Percentiles rank a stretch among this genome's conserved stretches.
phyloP scores from a whole-genome alignment of 345 rosid genomes.

The Populus davidiana region DNA sequence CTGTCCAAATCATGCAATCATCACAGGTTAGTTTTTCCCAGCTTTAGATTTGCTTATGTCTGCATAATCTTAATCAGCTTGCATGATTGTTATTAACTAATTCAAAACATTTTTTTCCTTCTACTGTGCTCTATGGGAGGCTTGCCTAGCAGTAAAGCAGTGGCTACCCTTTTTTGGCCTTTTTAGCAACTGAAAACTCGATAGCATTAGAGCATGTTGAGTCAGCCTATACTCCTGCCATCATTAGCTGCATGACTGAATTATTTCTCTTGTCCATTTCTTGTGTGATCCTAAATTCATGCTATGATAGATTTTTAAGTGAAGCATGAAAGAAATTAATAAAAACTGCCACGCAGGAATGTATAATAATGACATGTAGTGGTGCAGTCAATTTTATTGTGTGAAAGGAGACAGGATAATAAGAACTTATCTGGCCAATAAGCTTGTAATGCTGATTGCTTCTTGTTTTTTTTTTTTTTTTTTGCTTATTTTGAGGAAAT shows the following conservation, averaged over 20 bases:
- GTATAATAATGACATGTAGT: too few relatives aligned
- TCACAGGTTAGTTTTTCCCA: constrained; percentile 55
- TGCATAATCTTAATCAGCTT: neutral
- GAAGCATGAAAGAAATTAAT: neutral
- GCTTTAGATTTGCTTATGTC: neutral
- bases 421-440: neutral
- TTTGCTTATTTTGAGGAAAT: constrained; percentile 5
- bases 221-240: neutral
- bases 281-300: neutral
- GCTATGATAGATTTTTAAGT: neutral
- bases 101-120: neutral
- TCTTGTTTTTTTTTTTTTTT: too few relatives aligned
- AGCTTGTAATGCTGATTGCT: neutral
- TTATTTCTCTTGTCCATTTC: neutral
- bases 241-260: neutral
- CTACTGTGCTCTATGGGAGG: neutral
- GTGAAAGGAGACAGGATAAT: neutral
- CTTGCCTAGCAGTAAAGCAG: neutral
- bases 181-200: neutral
- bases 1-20: constrained; percentile 87
- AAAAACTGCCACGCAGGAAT: neutral
- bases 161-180: neutral
- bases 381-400: neutral
- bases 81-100: neutral
- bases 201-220: neutral